Base-by-base conservation (phyloP, 2,329 filamentous ascomycete species). In the Cladophialophora psammophila region DNA sequence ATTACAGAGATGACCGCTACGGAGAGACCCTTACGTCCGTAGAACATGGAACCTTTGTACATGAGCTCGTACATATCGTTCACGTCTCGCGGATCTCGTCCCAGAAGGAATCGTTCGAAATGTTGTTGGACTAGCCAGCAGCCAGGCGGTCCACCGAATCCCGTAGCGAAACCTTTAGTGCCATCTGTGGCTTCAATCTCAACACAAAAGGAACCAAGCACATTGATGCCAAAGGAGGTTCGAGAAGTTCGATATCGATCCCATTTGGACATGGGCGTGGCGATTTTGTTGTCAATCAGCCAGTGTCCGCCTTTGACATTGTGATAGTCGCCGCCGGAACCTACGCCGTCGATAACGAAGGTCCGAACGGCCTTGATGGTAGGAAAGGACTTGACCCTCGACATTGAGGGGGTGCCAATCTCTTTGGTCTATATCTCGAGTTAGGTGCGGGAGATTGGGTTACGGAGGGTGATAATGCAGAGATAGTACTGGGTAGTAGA, bases 11-110 rank as follows among this genome's bases (percentile, higher is more conserved):
- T 97, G 75, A 96, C 90, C 61, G 94, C 94, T 10, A 94, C 87
- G 1, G 94, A 91, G 1, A 97, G 87, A 55, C 94, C 94, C 80
- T 97, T 97, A 72, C 94, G 90, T 69, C 94, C 94, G 76, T 97
- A 97, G 84, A 97, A 97, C 92, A 97, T 96, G 72, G 93, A 96
- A 1, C 87, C 91, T 67, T 93, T 89, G 83, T 97, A 97, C 94
- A 97, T 97, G 79, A 96, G 93, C 83, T 97, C 94, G 77, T 96
- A 97, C 35, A 97, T 84, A 70, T 94, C 87, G 80, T 96, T 97
- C 61, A 92, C 96, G 76, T 97, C 93, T 73, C 94, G 87, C 10
- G 93, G 93, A 78, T 97, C 94, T 74, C 92, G 90, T 50, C 93
- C 93, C 73, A 97, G 85, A 68, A 97, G 82, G 85, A 97, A 97